phyloP scores from a whole-genome alignment of 73 alveolate species.

The Paramecium primaurelia region DNA sequence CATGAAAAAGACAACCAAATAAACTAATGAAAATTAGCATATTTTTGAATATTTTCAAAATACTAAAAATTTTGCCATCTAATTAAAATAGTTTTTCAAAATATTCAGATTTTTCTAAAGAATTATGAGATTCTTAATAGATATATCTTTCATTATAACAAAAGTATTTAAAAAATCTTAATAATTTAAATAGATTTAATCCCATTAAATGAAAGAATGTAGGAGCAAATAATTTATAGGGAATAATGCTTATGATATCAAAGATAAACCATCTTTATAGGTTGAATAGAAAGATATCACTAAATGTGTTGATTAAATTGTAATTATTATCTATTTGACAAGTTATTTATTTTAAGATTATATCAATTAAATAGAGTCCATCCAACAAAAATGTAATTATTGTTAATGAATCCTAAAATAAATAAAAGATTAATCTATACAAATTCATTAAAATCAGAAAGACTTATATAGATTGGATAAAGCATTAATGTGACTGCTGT shows the following conservation, averaged over 20 bases:
- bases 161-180: neutral
- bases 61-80: neutral
- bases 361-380: neutral
- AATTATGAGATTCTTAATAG: neutral
- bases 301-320: neutral
- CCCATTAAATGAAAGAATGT: neutral
- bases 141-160: neutral
- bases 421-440: neutral
- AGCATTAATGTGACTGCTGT: neutral
- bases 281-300: neutral
- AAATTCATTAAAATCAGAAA: neutral
- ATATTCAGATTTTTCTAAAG: neutral
- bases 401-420: neutral
- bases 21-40: neutral
- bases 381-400: neutral
- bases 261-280: slow-evolving; percentile 36
- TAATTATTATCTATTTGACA: slow-evolving; percentile 14
- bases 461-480: neutral
- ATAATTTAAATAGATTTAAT: neutral
- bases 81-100: neutral
- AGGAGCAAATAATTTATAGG: neutral
- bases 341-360: neutral
- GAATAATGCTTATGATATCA: slow-evolving; percentile 31
- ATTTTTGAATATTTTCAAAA: neutral
- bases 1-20: slow-evolving; percentile 23